Conservation (phyloP, 192 early-diverging fungal species). For the Backusella tarrabulga region DNA sequence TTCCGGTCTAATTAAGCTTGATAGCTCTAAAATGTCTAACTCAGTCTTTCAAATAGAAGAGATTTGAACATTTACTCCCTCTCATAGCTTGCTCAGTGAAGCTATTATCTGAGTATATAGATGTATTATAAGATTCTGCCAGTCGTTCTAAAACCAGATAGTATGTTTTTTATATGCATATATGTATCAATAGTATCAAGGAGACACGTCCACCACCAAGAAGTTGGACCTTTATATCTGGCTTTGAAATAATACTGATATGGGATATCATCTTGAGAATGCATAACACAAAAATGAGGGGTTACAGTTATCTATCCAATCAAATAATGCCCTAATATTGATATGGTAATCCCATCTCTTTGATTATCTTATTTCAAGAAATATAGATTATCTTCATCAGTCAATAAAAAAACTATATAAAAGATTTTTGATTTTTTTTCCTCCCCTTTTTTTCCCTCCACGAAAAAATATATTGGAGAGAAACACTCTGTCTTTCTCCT, state of each 20-base stretch:
- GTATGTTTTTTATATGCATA: too few species aligned
- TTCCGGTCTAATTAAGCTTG: too few species aligned
- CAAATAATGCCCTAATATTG: background rate
- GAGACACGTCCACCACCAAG: background rate
- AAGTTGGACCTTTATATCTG: background rate
- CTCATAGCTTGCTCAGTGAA: too few species aligned
- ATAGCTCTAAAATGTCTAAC: too few species aligned
- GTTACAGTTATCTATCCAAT: background rate
- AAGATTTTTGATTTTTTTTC: background rate
- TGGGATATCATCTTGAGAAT: background rate
- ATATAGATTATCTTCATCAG: background rate
- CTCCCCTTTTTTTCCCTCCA: background rate
- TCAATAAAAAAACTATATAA: background rate
- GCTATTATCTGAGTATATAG: too few species aligned
- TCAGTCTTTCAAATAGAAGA: too few species aligned
- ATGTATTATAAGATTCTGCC: too few species aligned
- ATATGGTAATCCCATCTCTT: constrained; percentile 1
- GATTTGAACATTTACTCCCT: too few species aligned
- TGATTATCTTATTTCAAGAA: background rate
- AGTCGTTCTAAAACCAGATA: too few species aligned
- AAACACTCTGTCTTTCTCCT: background rate
- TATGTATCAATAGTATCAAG: background rate
- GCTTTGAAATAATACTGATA: background rate
- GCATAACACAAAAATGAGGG: background rate
- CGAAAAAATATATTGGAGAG: background rate